These are phyloP conservation scores for Pestalotiopsis sp. DNA, from an alignment of 2,329 filamentous ascomycete species.

Conservation along the genomic window DNA sequence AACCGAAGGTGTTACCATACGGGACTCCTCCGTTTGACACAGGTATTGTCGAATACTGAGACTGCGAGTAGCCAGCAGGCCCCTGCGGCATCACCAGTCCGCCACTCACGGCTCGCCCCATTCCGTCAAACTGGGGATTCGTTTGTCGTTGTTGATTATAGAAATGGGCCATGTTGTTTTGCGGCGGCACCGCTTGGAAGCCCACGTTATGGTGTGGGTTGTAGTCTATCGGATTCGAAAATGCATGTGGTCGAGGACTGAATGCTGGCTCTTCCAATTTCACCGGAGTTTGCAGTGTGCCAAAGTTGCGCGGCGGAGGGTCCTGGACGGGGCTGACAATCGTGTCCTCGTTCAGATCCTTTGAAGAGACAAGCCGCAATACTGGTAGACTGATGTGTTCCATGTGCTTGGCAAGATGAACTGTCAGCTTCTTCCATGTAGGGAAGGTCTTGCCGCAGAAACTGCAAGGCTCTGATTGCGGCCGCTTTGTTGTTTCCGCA, in stretches of 20 bases:
- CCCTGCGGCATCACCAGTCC: constrained; percentile 24
- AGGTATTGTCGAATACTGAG: constrained; percentile 30
- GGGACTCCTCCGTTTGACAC: constrained; percentile 26
- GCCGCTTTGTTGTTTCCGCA: constrained; percentile 62
- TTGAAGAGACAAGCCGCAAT: constrained; percentile 57
- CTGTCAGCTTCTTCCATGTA: constrained; percentile 90
- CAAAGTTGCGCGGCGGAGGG: constrained; percentile 40
- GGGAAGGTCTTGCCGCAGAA: constrained; percentile 82
- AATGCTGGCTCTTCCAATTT: constrained; percentile 30
- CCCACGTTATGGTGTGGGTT: constrained; percentile 14
- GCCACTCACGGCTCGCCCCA: constrained; percentile 17
- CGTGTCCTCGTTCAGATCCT: constrained; percentile 58
- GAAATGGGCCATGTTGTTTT: constrained; percentile 13
- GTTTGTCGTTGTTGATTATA: constrained; percentile 15
- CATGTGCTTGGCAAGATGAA: constrained; percentile 95
- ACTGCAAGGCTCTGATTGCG: constrained; percentile 77
- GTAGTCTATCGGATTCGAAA: constrained; percentile 22
- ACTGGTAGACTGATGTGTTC: constrained; percentile 86
- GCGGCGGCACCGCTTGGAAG: constrained; percentile 15
- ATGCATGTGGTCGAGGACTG: constrained; percentile 19
- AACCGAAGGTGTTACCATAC: constrained; percentile 31
- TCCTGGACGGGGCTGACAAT: constrained; percentile 69
- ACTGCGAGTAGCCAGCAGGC: constrained; percentile 18
- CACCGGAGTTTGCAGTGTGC: constrained; percentile 31
- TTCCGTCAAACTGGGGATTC: background rate